Conservation (phyloP, 2,329 filamentous ascomycete genomes). For the Botryotinia convoluta region DNA sequence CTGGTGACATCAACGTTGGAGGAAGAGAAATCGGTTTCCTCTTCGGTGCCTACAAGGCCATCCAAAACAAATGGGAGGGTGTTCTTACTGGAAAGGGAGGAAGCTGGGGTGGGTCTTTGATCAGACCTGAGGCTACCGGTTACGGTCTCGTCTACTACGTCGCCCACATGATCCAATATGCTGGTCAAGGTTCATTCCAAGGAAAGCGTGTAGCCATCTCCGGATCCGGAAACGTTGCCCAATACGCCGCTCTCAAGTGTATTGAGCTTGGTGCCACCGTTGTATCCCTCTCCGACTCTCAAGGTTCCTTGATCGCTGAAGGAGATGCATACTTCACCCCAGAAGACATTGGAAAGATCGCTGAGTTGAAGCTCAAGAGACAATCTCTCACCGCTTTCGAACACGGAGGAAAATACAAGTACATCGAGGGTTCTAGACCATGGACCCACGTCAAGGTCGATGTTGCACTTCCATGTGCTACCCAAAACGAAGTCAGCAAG, state of each 20-base stretch:
- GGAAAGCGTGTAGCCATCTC: conserved; percentile 96
- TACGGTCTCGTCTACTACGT: conserved; percentile 97
- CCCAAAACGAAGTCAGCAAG: conserved; percentile 94
- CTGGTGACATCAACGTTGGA: conserved; percentile 93
- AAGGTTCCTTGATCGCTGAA: conserved; percentile 76
- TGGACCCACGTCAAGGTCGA: conserved; percentile 92
- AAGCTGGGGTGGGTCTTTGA: conserved; percentile 88
- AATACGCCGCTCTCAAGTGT: conserved; percentile 93
- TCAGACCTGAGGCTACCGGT: conserved; percentile 94
- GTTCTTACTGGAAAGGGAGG: conserved; percentile 94
- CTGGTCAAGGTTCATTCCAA: conserved; percentile 78
- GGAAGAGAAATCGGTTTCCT: conserved; percentile 91
- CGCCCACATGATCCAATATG: conserved; percentile 90
- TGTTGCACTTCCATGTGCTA: conserved; percentile 87
- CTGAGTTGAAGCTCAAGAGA: conserved; percentile 81
- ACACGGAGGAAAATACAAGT: conserved; percentile 69
- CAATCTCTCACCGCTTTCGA: conserved; percentile 75
- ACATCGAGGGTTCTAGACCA: conserved; percentile 81
- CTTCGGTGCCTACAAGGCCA: conserved; percentile 89
- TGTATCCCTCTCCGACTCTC: conserved; percentile 89
- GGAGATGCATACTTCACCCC: conserved; percentile 70
- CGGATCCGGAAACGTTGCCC: conserved; percentile 95
- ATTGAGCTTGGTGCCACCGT: conserved; percentile 94
- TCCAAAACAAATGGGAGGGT: conserved; percentile 90
- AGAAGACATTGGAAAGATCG: conserved; percentile 76